Conservation (phyloP, 2,329 filamentous ascomycete species). For the Neoarthrinium moseri region DNA sequence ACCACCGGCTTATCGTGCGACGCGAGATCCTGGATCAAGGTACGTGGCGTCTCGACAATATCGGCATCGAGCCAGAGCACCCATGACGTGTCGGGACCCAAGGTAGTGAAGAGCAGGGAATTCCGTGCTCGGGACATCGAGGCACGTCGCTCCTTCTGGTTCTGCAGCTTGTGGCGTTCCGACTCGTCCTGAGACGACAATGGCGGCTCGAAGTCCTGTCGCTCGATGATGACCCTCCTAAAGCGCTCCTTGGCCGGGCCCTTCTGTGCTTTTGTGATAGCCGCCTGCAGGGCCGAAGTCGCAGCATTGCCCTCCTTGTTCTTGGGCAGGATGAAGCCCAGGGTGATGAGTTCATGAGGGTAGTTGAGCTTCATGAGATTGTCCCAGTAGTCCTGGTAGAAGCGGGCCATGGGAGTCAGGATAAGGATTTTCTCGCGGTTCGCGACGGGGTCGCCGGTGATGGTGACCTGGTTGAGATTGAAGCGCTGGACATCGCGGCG, state of each 20-base stretch:
- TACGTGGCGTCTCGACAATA: constrained; percentile 81
- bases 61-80: constrained; percentile 95
- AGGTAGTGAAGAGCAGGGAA: constrained; percentile 89
- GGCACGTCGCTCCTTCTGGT: constrained; percentile 82
- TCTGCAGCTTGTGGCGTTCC: constrained; percentile 87
- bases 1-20: constrained; percentile 86
- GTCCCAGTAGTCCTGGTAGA: constrained; percentile 95
- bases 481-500: constrained; percentile 90
- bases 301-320: constrained; percentile 89
- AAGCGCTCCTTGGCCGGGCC: constrained; percentile 81
- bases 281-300: constrained; percentile 77
- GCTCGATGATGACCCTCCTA: constrained; percentile 87
- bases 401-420: constrained; percentile 87
- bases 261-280: constrained; percentile 82
- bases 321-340: constrained; percentile 95
- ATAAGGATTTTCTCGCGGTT: constrained; percentile 87
- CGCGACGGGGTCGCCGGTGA: constrained; percentile 69
- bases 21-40: constrained; percentile 89
- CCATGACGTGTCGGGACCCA: constrained; percentile 90
- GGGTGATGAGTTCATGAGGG: constrained; percentile 89
- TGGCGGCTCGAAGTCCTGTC: constrained; percentile 90
- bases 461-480: constrained; percentile 92
- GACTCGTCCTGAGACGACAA: constrained; percentile 77
- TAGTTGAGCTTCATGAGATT: constrained; percentile 83
- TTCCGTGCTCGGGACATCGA: constrained; percentile 95